phyloP scores from a whole-genome alignment of 139 green algal genomes.

The Auxenochlorella protothecoides region DNA sequence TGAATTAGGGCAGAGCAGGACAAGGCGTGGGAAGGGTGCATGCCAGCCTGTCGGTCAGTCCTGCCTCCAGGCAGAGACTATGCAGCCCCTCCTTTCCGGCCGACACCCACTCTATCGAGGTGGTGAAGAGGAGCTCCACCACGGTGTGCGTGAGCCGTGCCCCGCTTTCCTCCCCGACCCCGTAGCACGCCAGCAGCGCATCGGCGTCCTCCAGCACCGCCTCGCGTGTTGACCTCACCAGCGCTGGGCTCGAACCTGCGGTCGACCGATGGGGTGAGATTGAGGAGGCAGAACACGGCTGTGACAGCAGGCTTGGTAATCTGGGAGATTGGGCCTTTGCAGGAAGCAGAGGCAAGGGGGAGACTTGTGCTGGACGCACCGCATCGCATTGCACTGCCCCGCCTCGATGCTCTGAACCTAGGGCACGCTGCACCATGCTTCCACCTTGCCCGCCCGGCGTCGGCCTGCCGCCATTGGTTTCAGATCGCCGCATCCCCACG shows the following conservation, averaged over 20 bases:
- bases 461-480: no score
- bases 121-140: conserved; percentile 72
- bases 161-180: conserved; percentile 34
- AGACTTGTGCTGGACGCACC: no score
- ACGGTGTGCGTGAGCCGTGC: conserved; percentile 43
- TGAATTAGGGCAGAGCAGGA: background rate
- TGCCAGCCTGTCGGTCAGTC: background rate
- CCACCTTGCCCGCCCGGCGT: conserved; percentile 1
- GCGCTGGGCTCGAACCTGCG: no score
- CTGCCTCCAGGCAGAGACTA: background rate
- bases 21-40: background rate
- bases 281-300: no score
- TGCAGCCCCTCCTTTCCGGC: background rate
- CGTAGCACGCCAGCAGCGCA: conserved; percentile 48
- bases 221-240: conserved; percentile 1
- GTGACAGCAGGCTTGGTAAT: no score
- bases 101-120: conserved; percentile 22
- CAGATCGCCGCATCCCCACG: no score
- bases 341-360: no score
- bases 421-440: conserved; percentile 8
- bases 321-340: no score
- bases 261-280: no score
- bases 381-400: no score
- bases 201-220: conserved; percentile 63
- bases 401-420: no score